phyloP scores from a whole-genome alignment of 768 basidiomycete genomes.

The Trametes villosa region DNA sequence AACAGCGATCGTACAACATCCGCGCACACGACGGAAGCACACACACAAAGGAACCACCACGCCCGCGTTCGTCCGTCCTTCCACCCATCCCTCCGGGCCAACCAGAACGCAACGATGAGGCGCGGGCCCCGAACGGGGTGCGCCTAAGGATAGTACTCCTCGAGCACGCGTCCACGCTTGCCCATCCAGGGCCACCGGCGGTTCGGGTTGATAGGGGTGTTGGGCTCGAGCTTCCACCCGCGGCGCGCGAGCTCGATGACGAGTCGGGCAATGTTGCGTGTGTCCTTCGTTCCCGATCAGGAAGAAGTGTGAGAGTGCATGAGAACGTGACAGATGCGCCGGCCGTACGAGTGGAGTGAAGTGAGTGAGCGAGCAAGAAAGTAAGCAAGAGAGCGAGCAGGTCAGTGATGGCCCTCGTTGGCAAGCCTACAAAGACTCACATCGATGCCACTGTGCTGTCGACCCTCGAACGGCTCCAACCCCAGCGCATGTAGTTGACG shows the following conservation, averaged over 20 bases:
- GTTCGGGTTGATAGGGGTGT: conserved; percentile 66
- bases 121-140: too few relatives aligned
- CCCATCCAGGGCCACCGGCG: conserved; percentile 90
- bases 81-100: background rate
- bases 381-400: too few relatives aligned
- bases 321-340: conserved; percentile 23
- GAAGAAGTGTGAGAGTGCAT: conserved; percentile 9
- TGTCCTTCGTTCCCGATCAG: conserved; percentile 58
- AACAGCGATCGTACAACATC: conserved; percentile 22
- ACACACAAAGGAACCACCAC: background rate
- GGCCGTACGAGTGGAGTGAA: background rate
- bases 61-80: background rate
- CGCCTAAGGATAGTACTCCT: conserved; percentile 39
- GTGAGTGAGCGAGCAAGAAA: too few relatives aligned
- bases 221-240: conserved; percentile 71
- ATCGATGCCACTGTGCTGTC: conserved; percentile 88
- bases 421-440: too few relatives aligned
- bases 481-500: conserved; percentile 77
- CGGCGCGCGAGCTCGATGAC: conserved; percentile 75
- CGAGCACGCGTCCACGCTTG: conserved; percentile 66
- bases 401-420: too few relatives aligned
- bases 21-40: conserved; percentile 4
- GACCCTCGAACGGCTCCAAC: conserved; percentile 78
- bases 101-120: too few relatives aligned
- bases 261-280: conserved; percentile 86